Conservation (phyloP, 2,329 filamentous ascomycete species). For the Sporothrix sp. region DNA sequence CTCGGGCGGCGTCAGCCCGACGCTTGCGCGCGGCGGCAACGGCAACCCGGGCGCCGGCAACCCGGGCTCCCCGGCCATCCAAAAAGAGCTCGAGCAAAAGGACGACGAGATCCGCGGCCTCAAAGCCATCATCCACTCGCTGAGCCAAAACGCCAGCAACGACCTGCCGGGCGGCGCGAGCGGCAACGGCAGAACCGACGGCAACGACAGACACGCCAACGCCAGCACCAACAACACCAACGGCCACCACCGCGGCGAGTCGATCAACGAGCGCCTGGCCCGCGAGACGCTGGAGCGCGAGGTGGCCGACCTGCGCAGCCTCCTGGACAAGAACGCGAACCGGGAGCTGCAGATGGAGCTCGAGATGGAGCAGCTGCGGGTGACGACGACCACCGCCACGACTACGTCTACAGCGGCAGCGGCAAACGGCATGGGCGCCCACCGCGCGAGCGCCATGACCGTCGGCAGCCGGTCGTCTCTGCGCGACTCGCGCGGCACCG, state of each 20-base stretch:
- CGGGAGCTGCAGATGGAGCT: slow-evolving; percentile 81
- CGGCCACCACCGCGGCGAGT: slow-evolving; percentile 39
- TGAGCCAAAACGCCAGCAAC: slow-evolving; percentile 62
- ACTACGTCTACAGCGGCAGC: slow-evolving; percentile 24
- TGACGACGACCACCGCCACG: slow-evolving; percentile 26
- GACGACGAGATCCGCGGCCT: slow-evolving; percentile 95
- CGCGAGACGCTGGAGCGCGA: slow-evolving; percentile 69
- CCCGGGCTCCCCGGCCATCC: slow-evolving; percentile 22
- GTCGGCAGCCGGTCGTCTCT: slow-evolving; percentile 45
- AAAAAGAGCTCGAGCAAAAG: slow-evolving; percentile 86
- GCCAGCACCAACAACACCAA: slow-evolving; percentile 18
- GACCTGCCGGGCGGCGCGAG: slow-evolving; percentile 21
- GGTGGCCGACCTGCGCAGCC: slow-evolving; percentile 63
- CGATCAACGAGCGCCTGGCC: slow-evolving; percentile 45
- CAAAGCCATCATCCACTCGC: slow-evolving; percentile 94
- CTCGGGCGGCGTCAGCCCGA: not conserved
- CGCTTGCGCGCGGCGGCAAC: not conserved
- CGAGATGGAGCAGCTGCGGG: slow-evolving; percentile 60
- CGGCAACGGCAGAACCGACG: slow-evolving; percentile 18
- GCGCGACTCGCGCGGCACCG: slow-evolving; percentile 57
- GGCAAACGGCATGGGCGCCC: slow-evolving; percentile 15
- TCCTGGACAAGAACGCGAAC: slow-evolving; percentile 60
- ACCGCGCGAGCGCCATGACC: slow-evolving; percentile 44
- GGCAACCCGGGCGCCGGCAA: slow-evolving; percentile 20
- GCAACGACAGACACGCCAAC: not conserved